phyloP scores from a whole-genome alignment of 2,329 filamentous ascomycete species.

The Pseudogymnoascus verrucosus region DNA sequence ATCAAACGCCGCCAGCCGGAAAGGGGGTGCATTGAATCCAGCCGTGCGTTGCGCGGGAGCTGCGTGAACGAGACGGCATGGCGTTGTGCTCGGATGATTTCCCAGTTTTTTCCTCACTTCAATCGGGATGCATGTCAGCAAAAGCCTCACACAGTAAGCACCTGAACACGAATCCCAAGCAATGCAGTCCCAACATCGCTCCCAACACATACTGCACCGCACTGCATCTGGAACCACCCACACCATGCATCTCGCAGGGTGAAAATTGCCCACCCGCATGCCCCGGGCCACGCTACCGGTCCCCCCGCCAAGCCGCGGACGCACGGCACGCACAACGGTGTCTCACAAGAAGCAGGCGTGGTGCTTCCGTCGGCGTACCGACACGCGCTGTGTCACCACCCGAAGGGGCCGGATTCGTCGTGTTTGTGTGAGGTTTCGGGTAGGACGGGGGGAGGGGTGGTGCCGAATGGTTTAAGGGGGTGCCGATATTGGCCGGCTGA shows the following conservation, averaged over 20 bases:
- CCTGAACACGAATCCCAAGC: neutral
- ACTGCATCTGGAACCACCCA: neutral
- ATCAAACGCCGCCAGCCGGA: neutral
- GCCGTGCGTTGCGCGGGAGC: neutral
- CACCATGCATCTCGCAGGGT: neutral
- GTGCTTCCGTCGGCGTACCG: neutral
- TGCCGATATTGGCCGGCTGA: neutral
- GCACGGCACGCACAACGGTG: neutral
- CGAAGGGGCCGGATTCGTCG: neutral
- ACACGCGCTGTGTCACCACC: neutral
- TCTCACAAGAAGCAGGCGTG: neutral
- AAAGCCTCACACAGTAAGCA: neutral
- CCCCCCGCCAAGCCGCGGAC: constrained; percentile 1
- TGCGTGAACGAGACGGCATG: neutral
- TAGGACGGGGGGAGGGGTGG: neutral
- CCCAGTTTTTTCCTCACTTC: neutral
- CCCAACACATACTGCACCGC: neutral
- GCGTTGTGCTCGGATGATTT: neutral
- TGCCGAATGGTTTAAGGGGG: constrained; percentile 3
- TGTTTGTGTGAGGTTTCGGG: neutral
- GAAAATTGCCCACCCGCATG: neutral
- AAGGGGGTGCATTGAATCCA: neutral
- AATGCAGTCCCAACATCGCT: constrained; percentile 4
- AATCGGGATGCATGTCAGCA: neutral
- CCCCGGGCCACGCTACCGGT: constrained; percentile 1